These are phyloP conservation scores for Talaromyces albobiverticillius DNA, from an alignment of 2,329 filamentous ascomycete genomes.

Conservation along the genomic window DNA sequence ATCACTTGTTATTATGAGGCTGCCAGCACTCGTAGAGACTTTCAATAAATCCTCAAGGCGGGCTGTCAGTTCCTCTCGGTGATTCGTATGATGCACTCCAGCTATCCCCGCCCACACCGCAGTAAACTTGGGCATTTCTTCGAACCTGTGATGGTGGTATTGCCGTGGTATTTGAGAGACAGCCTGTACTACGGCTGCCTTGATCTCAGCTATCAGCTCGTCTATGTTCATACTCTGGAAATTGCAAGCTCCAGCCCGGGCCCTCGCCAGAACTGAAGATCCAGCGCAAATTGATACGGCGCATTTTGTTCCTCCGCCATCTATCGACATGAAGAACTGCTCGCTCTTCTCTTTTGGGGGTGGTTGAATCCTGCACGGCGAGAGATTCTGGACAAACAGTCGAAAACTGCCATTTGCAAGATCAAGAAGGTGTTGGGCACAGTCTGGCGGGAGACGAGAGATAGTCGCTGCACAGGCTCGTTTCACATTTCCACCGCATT, in stretches of 20 bases:
- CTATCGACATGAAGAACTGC: not conserved
- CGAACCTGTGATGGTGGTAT: not conserved
- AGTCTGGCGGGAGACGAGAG: not conserved
- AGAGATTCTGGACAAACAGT: not conserved
- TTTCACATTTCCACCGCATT: not conserved
- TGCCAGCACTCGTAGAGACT: not conserved
- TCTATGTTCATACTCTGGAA: not conserved
- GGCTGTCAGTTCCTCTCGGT: not conserved
- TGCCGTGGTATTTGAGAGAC: not conserved
- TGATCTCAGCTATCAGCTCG: not conserved
- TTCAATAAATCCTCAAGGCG: not conserved
- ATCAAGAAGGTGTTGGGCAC: not conserved
- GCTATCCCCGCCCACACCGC: not conserved
- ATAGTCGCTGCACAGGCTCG: not conserved
- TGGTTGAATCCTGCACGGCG: not conserved
- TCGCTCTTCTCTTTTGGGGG: not conserved
- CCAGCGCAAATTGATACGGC: not conserved
- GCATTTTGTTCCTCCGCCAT: constrained; percentile 8
- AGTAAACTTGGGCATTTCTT: not conserved
- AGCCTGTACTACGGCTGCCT: not conserved
- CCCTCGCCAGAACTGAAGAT: not conserved
- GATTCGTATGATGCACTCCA: not conserved
- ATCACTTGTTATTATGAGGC: not conserved
- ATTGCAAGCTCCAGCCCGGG: not conserved
- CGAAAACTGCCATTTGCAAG: not conserved